Evolutionary conservation across 1,284 basidiomycete genomes (phyloP).

Genomic region (Anthracocystis panici-leucophaei): DNA sequence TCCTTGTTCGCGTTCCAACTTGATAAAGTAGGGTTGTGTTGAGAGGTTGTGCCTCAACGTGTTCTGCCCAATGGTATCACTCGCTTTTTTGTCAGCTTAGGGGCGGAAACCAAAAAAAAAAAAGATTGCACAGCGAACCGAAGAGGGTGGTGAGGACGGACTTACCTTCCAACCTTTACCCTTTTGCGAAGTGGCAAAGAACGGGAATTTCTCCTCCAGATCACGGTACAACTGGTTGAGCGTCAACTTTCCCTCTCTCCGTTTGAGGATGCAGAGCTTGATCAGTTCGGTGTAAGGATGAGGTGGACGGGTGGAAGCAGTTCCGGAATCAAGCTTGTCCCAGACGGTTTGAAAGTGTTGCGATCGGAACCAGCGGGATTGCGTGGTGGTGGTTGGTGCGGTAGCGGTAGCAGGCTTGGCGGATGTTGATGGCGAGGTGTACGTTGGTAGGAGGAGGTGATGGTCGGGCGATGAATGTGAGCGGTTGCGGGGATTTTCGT

Average conservation of each 20-base stretch:
- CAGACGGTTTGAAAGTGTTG: constrained; percentile 35
- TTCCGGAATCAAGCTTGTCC: constrained; percentile 27
- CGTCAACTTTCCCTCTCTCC: constrained; percentile 34
- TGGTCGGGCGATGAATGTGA: no score
- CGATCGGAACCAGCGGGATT: constrained; percentile 28
- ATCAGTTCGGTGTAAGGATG: constrained; percentile 49
- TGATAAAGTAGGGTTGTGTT: constrained; percentile 50
- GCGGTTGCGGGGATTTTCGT: no score
- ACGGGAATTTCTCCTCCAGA: constrained; percentile 41
- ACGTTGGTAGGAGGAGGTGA: background rate
- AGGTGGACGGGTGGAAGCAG: constrained; percentile 10
- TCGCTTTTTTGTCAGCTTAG: background rate
- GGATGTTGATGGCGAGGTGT: background rate
- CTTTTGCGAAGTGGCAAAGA: constrained; percentile 29
- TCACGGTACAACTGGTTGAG: constrained; percentile 47
- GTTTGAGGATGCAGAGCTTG: constrained; percentile 52
- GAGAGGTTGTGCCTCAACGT: constrained; percentile 53
- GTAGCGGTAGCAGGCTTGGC: background rate
- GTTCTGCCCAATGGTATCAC: constrained; percentile 18
- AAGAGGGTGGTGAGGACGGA: no score
- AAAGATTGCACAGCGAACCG: no score
- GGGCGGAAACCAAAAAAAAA: no score
- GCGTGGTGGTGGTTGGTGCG: background rate
- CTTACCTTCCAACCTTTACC: constrained; percentile 51
- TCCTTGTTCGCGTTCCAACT: constrained; percentile 38